Base-by-base conservation (phyloP, 352 stramenopile genomes). In the Peronospora farinosa region DNA sequence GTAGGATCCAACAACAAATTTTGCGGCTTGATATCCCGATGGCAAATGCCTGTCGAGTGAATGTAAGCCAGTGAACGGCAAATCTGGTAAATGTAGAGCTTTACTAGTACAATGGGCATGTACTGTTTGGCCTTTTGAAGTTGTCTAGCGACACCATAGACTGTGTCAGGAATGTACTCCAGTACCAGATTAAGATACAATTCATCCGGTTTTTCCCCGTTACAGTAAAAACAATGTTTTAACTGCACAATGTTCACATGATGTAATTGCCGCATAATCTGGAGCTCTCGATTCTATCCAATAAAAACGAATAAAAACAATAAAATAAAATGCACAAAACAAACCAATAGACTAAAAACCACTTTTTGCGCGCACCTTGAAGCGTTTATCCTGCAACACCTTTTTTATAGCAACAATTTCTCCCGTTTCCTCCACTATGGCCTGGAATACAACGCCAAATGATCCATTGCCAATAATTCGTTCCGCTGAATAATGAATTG, bases 1-100 rank as follows among this genome's bases (percentile, higher is more conserved):
- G 85, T 77, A 12, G 96, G 95, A 67, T 99, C 91, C 40, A 99
- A 78, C 47, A 99, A 69, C 49, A 99, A 60, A 67, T 99, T 99
- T 68, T 99, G 96, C 25, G 97, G 97, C 74, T 99, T 99, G 63
- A 99, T 99, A 67, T 99, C 97, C 32, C 96, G 87, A 67, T 99
- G 96, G 65, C 96, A 99, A 51, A 99, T 98, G 32, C 96, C 96
- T 27, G 95, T 85, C 5, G 84, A 84, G 64, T 99, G 97, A 59
- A 99, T 98, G 74, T 99, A 98, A 12, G 92, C 94, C 40, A 99
- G 69, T 13, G 96, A 88, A 40, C 96, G 84, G 45, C 88, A 98
- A 35, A 99, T 95, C 77, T 99, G 97, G 74, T 99, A 99, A 35
- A 99, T 96, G 78, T 99, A 99, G n/a, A 99, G 76, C 77, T 98